Conservation (phyloP, 2,329 filamentous ascomycete species). For the Xylaria polymorpha region DNA sequence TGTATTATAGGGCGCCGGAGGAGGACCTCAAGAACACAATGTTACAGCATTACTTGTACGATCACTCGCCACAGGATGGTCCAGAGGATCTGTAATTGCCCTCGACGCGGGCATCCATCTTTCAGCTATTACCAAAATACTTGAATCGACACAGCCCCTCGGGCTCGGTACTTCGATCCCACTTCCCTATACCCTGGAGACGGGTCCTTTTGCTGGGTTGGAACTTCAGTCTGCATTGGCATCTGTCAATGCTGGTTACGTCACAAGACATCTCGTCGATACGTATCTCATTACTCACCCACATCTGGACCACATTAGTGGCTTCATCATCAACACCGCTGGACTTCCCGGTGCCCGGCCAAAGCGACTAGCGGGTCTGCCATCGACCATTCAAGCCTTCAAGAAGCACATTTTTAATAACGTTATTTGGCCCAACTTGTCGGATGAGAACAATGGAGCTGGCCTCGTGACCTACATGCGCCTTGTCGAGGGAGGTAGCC, state of each 20-base stretch:
- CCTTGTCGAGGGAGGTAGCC: constrained; percentile 88
- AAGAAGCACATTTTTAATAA: constrained; percentile 98
- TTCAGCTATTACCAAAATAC: constrained; percentile 82
- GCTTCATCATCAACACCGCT: constrained; percentile 93
- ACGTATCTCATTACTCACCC: constrained; percentile 95
- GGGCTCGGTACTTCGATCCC: constrained; percentile 52
- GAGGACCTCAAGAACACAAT: constrained; percentile 90
- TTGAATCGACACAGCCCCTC: constrained; percentile 66
- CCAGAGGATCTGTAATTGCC: constrained; percentile 84
- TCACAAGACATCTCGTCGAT: constrained; percentile 83
- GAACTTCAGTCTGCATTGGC: constrained; percentile 74
- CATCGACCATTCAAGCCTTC: constrained; percentile 89
- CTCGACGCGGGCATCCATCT: constrained; percentile 94
- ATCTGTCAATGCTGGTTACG: constrained; percentile 81
- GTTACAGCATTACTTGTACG: constrained; percentile 90
- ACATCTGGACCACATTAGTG: constrained; percentile 94
- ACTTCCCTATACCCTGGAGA: constrained; percentile 66
- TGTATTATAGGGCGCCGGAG: constrained; percentile 78
- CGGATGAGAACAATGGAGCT: constrained; percentile 94
- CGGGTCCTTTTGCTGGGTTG: constrained; percentile 84
- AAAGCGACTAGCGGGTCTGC: constrained; percentile 87
- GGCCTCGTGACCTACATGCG: constrained; percentile 92
- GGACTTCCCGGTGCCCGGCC: constrained; percentile 82
- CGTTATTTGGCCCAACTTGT: constrained; percentile 96
- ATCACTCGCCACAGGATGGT: constrained; percentile 82